Percentiles rank a stretch among this genome's conserved stretches.
Conservation (phyloP, 2,329 filamentous ascomycete species). For the Xylaria arbuscula region DNA sequence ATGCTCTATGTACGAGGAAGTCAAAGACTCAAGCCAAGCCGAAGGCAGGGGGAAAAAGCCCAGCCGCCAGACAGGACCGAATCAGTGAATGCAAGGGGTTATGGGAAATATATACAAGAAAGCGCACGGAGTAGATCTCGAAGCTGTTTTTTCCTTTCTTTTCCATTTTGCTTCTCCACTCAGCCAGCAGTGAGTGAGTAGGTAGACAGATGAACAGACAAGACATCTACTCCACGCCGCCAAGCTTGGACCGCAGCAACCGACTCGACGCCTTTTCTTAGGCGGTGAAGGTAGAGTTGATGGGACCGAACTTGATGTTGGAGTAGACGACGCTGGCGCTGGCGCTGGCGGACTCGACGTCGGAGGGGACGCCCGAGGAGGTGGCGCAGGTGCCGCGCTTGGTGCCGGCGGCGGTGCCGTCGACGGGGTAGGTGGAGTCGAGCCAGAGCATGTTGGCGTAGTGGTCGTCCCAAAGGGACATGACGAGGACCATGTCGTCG, state of each 20-base stretch:
- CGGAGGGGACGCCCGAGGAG: constrained; percentile 57
- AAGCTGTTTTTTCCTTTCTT: not conserved
- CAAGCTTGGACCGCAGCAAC: not conserved
- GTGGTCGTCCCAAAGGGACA: constrained; percentile 69
- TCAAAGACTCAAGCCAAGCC: constrained; percentile 24
- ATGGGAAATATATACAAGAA: constrained; percentile 36
- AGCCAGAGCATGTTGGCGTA: constrained; percentile 63
- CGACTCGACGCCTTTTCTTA: constrained; percentile 8
- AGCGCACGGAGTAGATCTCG: constrained; percentile 2
- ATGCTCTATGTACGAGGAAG: constrained; percentile 29
- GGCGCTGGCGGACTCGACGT: constrained; percentile 55
- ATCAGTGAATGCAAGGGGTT: constrained; percentile 29
- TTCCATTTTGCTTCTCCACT: not conserved
- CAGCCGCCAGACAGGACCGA: not conserved
- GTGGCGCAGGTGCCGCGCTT: constrained; percentile 61
- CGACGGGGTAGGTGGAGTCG: constrained; percentile 65
- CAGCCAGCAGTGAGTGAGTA: not conserved
- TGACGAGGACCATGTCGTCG: constrained; percentile 69
- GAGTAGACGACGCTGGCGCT: constrained; percentile 58
- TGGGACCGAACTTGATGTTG: constrained; percentile 62
- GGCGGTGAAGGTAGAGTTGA: constrained; percentile 56
- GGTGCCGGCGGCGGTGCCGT: constrained; percentile 53
- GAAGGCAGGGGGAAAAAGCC: not conserved
- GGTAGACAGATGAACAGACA: not conserved
- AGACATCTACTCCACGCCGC: not conserved